phyloP scores from a whole-genome alignment of 139 green algal species.

The Micractinium sp. region DNA sequence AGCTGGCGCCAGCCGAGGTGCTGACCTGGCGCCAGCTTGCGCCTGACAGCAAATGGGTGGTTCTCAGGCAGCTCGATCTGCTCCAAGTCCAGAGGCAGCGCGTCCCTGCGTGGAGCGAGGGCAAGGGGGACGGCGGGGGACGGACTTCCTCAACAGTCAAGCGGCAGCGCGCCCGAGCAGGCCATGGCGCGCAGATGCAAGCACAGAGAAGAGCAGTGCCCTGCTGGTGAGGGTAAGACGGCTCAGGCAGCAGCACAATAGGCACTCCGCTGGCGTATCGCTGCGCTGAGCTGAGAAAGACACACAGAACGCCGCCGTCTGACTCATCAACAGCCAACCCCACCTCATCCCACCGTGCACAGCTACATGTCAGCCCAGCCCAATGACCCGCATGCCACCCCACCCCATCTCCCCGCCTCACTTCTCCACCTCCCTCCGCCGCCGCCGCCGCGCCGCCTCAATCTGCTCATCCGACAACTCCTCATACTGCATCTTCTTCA shows the following conservation, averaged over 20 bases:
- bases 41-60: constrained; percentile 82
- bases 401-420: neutral
- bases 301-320: no score
- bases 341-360: neutral
- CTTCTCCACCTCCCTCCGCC: constrained; percentile 46
- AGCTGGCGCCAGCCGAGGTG: neutral
- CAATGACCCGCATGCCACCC: neutral
- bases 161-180: no score
- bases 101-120: neutral
- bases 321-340: neutral
- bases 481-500: constrained; percentile 74
- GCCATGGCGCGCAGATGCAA: no score
- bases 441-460: constrained; percentile 61
- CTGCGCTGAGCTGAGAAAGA: no score
- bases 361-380: neutral
- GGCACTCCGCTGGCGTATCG: no score
- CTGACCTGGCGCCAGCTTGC: constrained; percentile 53
- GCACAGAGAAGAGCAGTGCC: no score
- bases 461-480: constrained; percentile 73
- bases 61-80: constrained; percentile 83
- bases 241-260: no score
- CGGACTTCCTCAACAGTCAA: no score
- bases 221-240: no score
- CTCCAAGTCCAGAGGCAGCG: constrained; percentile 55
- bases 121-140: neutral